phyloP scores from a whole-genome alignment of 1,284 basidiomycete species.

The Cutaneotrichosporon mucoides region DNA sequence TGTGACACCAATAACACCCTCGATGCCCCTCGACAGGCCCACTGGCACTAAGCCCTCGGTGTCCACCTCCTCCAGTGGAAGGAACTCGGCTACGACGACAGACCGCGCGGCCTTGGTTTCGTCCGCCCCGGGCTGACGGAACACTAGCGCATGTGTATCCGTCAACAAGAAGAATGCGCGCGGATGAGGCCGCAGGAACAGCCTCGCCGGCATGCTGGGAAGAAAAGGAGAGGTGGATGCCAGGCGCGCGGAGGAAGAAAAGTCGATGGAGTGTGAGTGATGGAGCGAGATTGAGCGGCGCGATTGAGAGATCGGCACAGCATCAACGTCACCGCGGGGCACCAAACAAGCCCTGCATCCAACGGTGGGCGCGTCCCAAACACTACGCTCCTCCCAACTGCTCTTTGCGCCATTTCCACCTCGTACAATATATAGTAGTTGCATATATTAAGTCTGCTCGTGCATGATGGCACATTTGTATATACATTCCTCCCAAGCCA shows the following conservation, averaged over 20 bases:
- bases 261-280: background rate
- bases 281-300: background rate
- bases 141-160: slow-evolving; percentile 43
- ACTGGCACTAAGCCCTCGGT: slow-evolving; percentile 58
- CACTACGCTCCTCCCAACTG: background rate
- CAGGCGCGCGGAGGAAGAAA: background rate
- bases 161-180: slow-evolving; percentile 46
- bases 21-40: slow-evolving; percentile 63
- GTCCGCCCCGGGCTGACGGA: slow-evolving; percentile 40
- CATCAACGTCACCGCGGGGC: background rate
- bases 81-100: slow-evolving; percentile 68
- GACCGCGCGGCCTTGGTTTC: slow-evolving; percentile 35
- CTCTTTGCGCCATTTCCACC: too few relatives aligned
- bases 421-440: background rate
- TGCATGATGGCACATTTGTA: background rate
- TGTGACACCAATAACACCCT: slow-evolving; percentile 70
- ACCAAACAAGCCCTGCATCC: background rate
- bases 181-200: slow-evolving; percentile 46
- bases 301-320: background rate
- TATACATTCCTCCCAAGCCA: background rate
- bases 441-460: background rate
- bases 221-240: background rate
- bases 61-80: slow-evolving; percentile 67
- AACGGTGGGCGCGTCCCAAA: background rate
- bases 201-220: slow-evolving; percentile 36